Evolutionary conservation across 768 basidiomycete genomes (phyloP).

Genomic region (Lentinula aciculospora): DNA sequence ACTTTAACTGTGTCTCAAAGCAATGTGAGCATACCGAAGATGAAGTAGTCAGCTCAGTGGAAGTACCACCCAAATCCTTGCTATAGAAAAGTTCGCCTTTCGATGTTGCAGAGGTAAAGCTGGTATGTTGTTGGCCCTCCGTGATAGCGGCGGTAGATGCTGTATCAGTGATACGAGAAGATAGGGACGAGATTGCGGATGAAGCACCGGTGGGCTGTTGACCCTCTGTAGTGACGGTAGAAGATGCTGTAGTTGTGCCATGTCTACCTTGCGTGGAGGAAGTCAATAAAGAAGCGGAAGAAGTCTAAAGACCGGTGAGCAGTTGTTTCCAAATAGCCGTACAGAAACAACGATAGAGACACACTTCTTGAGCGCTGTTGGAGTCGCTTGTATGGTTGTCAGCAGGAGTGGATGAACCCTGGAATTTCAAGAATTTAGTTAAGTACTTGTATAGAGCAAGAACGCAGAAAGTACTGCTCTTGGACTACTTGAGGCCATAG

Average conservation of each 20-base stretch:
- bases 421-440: background rate
- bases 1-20: background rate
- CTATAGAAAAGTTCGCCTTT: no score
- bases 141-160: background rate
- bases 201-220: background rate
- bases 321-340: no score
- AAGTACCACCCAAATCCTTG: background rate
- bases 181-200: background rate
- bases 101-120: background rate
- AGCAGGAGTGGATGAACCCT: conserved; percentile 3
- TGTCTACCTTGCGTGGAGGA: background rate
- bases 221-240: background rate
- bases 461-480: background rate
- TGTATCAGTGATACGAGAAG: background rate
- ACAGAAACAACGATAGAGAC: background rate
- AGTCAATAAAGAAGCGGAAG: background rate
- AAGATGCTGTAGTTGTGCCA: background rate
- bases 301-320: background rate
- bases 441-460: background rate
- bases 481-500: background rate
- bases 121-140: background rate
- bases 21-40: background rate
- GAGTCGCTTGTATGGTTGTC: background rate
- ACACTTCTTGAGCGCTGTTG: background rate
- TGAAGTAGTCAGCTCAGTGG: background rate